Conservation (phyloP, 352 stramenopile genomes). For the Globisporangium solare region DNA sequence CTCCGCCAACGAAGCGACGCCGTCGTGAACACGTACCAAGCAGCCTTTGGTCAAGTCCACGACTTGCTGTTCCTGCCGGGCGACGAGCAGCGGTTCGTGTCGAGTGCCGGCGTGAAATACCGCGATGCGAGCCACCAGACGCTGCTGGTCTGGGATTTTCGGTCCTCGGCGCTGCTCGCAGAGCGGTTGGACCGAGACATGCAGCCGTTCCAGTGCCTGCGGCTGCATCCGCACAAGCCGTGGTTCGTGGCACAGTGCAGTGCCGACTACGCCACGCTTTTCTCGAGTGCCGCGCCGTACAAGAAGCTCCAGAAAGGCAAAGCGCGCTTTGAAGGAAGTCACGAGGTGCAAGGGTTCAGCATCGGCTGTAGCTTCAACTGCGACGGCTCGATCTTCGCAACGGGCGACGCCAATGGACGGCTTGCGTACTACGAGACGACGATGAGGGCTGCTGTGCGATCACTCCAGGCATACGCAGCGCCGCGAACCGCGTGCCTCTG, state of each 20-base stretch:
- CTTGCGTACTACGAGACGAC: slow-evolving; percentile 38
- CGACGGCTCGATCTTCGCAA: slow-evolving; percentile 36
- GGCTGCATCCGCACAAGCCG: slow-evolving; percentile 29
- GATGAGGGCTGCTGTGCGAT: slow-evolving; percentile 18
- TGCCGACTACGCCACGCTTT: slow-evolving; percentile 32
- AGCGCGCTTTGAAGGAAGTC: slow-evolving; percentile 20
- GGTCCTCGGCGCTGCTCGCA: slow-evolving; percentile 33
- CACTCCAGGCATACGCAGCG: slow-evolving; percentile 17
- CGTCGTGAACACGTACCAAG: slow-evolving; percentile 9
- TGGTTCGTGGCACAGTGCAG: slow-evolving; percentile 50
- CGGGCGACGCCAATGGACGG: slow-evolving; percentile 37
- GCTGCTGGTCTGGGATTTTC: slow-evolving; percentile 60
- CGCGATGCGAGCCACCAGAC: slow-evolving; percentile 56
- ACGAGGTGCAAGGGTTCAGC: slow-evolving; percentile 36
- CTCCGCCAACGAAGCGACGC: slow-evolving; percentile 15
- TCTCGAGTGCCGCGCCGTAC: slow-evolving; percentile 37
- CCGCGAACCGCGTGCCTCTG: slow-evolving; percentile 22
- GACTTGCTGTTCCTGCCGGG: slow-evolving; percentile 48
- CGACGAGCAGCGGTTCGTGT: slow-evolving; percentile 34
- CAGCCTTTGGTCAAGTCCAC: slow-evolving; percentile 39
- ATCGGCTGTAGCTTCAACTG: slow-evolving; percentile 53
- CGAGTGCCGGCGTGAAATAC: slow-evolving; percentile 31
- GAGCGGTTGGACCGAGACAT: slow-evolving; percentile 47
- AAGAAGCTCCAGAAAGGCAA: slow-evolving; percentile 35
- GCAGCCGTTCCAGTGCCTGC: slow-evolving; percentile 38